Evolutionary conservation across 352 stramenopile species (phyloP).

Genomic region (Globisporangium acanthophoron): DNA sequence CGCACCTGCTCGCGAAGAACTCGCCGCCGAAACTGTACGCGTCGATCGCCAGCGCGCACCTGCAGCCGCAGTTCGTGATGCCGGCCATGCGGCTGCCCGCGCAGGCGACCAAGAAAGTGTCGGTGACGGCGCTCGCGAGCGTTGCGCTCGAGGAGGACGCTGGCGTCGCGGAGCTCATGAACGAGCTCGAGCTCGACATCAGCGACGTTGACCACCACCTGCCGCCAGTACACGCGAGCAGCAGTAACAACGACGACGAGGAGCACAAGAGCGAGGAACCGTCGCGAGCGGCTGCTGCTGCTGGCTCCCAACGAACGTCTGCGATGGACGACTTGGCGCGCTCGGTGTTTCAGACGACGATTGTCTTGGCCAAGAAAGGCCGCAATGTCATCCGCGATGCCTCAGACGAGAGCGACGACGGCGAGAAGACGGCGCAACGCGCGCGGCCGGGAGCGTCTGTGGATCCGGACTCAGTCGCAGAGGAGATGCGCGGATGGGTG

Average conservation of each 20-base stretch:
- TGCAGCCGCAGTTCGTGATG: slow-evolving; percentile 11
- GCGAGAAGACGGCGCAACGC: background rate
- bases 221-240: slow-evolving; percentile 5
- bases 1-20: slow-evolving; percentile 15
- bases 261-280: slow-evolving; percentile 49
- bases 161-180: slow-evolving; percentile 41
- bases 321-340: slow-evolving; percentile 7
- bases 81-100: background rate
- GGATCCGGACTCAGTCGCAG: slow-evolving; percentile 19
- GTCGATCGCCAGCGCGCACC: slow-evolving; percentile 1
- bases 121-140: background rate
- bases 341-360: background rate
- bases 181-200: slow-evolving; percentile 41
- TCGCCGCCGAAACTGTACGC: slow-evolving; percentile 15
- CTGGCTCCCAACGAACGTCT: background rate
- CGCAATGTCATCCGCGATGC: background rate
- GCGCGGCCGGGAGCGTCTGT: background rate
- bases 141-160: slow-evolving; percentile 30
- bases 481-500: slow-evolving; percentile 60
- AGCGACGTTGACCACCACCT: slow-evolving; percentile 15
- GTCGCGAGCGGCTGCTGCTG: background rate
- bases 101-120: background rate
- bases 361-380: background rate
- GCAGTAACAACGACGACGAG: slow-evolving; percentile 5
- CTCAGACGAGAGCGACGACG: background rate